Base-by-base conservation (phyloP, 495 filamentous ascomycete genomes). In the Lasiosphaeria ovina region DNA sequence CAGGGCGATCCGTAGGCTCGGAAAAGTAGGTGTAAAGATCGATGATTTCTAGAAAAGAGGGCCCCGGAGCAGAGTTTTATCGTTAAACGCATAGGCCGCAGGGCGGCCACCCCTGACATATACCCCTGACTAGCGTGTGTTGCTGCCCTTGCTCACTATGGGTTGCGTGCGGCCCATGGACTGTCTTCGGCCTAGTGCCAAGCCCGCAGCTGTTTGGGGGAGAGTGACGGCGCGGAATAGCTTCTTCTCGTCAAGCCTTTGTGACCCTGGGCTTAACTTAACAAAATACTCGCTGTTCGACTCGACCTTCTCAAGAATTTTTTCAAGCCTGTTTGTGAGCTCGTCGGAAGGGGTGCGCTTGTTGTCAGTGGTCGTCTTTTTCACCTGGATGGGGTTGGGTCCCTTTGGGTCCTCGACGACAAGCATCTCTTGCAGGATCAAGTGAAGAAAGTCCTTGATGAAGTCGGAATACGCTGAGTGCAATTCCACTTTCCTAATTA, bases 361-460 rank as follows among this genome's bases (percentile, higher is more conserved):
- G 7, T 42, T 42, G 38, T 2, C 12, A 12, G 38, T 7, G 4
- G 36, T 11, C 9, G 32, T 49, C 33, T 3, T 49, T 57, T 34
- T 8, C 42, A n/a, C 33, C n/a, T n/a, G n/a, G n/a, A n/a, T n/a
- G 3, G n/a, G 33, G 7, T 1, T 42, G 9, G 55, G 8, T 36
- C n/a, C 38, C 11, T 38, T 58, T 12, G 1, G 33, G 3, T 42
- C 32, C 31, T 61, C 51, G 6, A 61, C 14, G 6, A 61, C 51
- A 24, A 61, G 34, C 58, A 61, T 61, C 6, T 51, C 44, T 3
- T 49, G 11, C 32, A 55, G 34, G 16, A 61, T 55, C 3, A 61
- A 33, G 31, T 61, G 32, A 12, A 61, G 17, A 0, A 61, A 49
- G n/a, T 61, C 53, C 1, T 14, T 34, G 6, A 61, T 36, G 34